Evolutionary conservation across 2,329 filamentous ascomycete genomes (phyloP).

Genomic region (Teratosphaeria pseudoeucalypti): DNA sequence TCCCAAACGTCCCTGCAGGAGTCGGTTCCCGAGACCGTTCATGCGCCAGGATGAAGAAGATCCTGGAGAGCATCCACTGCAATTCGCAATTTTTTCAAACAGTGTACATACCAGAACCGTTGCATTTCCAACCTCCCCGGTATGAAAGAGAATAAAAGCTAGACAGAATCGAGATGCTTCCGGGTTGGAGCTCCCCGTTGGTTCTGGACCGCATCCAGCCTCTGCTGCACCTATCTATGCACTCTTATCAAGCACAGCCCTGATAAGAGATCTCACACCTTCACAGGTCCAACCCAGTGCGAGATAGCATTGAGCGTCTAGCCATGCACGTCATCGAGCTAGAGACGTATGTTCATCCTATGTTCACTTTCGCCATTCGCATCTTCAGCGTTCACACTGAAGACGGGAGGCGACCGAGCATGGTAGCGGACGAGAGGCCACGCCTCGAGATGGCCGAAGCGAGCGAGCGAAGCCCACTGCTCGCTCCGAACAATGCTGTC

Average conservation of each 20-base stretch:
- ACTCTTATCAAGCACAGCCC: neutral
- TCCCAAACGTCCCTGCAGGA: neutral
- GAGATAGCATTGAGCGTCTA: neutral
- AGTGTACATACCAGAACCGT: too few relatives aligned
- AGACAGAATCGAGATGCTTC: too few relatives aligned
- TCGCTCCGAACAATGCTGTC: neutral
- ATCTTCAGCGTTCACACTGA: neutral
- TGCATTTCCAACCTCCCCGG: too few relatives aligned
- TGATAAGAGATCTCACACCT: neutral
- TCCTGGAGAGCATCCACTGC: neutral
- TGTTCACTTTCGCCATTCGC: neutral
- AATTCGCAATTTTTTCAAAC: too few relatives aligned
- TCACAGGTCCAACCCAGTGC: neutral
- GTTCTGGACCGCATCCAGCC: neutral
- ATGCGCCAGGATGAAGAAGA: too few relatives aligned
- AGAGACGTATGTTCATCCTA: neutral
- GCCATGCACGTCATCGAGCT: neutral
- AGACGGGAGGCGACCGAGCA: conserved; percentile 1
- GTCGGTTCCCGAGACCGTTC: neutral
- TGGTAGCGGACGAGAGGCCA: conserved; percentile 1
- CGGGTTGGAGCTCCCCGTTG: neutral
- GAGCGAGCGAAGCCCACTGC: conserved; percentile 1
- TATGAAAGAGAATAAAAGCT: too few relatives aligned
- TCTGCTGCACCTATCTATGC: neutral
- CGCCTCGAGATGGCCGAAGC: neutral